phyloP scores from a whole-genome alignment of 129 eudicot genomes.

The Centaurea solstitialis region DNA sequence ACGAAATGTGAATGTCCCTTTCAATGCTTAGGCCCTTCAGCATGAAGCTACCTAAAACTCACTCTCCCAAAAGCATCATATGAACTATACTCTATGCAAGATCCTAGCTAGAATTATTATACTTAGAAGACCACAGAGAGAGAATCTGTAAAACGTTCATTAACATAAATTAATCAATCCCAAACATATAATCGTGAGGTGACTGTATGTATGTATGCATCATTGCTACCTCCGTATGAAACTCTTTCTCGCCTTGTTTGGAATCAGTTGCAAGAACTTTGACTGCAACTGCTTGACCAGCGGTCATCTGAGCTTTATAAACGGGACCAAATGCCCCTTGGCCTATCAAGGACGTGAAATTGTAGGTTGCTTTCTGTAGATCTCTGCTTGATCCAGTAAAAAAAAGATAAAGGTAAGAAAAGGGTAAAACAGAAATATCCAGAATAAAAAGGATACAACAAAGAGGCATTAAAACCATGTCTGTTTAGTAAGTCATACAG shows the following conservation, averaged over 20 bases:
- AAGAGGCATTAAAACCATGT: background rate
- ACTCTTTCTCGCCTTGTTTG: conserved; percentile 94
- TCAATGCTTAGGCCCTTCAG: background rate
- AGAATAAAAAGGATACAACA: background rate
- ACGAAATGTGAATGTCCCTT: background rate
- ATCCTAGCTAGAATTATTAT: background rate
- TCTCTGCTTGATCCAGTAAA: conserved; percentile 60
- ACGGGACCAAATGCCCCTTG: conserved; percentile 99
- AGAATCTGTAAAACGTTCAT: conserved; percentile 13
- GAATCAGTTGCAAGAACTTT: conserved; percentile 98
- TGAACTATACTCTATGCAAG: background rate
- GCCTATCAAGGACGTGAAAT: conserved; percentile 89
- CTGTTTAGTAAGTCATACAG: background rate
- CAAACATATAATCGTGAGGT: conserved; percentile 12
- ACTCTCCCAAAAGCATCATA: background rate
- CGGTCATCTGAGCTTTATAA: conserved; percentile 91
- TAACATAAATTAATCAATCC: conserved; percentile 2
- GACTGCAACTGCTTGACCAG: conserved; percentile 95
- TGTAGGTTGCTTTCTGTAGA: conserved; percentile 86
- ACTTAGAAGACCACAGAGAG: background rate
- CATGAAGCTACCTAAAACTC: background rate
- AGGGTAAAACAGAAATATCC: background rate
- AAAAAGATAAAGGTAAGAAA: conserved; percentile 1
- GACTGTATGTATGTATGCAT: background rate
- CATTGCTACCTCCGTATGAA: conserved; percentile 76